Base-by-base conservation (phyloP, 2,329 filamentous ascomycete genomes). In the Cytospora piceicola region DNA sequence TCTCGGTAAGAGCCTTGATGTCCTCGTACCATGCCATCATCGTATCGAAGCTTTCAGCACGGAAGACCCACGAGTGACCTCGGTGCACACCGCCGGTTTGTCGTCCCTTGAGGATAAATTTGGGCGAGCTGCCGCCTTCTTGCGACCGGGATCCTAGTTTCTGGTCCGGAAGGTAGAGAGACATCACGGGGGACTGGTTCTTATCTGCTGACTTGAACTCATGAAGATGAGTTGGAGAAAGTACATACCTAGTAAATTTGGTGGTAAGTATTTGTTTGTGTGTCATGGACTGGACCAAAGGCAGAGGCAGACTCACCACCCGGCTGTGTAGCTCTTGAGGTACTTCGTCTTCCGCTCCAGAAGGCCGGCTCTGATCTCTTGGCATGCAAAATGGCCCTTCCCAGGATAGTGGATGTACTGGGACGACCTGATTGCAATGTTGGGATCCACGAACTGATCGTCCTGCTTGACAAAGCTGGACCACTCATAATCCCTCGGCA, bases 141-240 rank as follows among this genome's bases (percentile, higher is more conserved):
- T 88, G 86, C 12, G 94, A 97, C 75, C 96, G 93, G 42, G 94
- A 96, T 46, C 95, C 95, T 65, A 99, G 85, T 76, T 97, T 97
- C 78, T 98, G 95, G 72, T 98, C 95, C 8, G 91, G 91, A 32
- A 99, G 86, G 75, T 95, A 96, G 64, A 99, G 83, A 52, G 95
- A 98, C 94, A 99, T 97, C 75, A 98, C 88, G 0, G 95, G 95
- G 49, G 91, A 90, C 77, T 95, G 92, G 67, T 87, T 90, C 76
- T 94, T 94, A 79, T 98, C 94, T 70, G 93, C 93, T n/a, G 93
- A 97, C 77, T 97, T 97, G 85, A 98, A 99, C 79, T 99, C 95
- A 80, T 99, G 95, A 27, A 99, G 85, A 78, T 99, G 95, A 64
- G 95, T 98, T 20, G 95, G 92, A 72, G 95, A 97, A 71, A 99